phyloP scores from a whole-genome alignment of 768 basidiomycete species.

The Clathrus columnatus region DNA sequence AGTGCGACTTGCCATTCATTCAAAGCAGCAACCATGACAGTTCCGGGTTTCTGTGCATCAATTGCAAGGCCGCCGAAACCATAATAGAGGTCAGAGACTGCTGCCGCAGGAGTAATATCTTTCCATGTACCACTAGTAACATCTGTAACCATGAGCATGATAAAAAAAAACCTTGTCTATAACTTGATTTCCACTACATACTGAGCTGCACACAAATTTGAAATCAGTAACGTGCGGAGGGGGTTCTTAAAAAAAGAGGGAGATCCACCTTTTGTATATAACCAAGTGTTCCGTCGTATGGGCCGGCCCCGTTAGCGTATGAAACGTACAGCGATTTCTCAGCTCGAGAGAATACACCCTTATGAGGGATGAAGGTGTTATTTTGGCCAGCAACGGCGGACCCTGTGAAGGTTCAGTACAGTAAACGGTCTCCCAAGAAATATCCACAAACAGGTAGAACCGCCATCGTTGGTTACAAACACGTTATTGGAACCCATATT shows the following conservation, averaged over 20 bases:
- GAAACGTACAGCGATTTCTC: conserved; percentile 53
- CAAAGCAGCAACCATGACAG: conserved; percentile 59
- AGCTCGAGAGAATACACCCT: conserved; percentile 51
- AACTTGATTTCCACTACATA: not conserved
- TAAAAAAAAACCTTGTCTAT: not conserved
- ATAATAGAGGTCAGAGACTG: not conserved
- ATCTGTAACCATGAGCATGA: conserved; percentile 32
- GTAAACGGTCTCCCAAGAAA: not conserved
- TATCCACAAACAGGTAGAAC: conserved; percentile 41
- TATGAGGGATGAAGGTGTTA: conserved; percentile 52
- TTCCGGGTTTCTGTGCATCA: conserved; percentile 51
- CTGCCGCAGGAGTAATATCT: conserved; percentile 46
- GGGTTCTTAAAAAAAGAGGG: not conserved
- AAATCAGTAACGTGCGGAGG: not conserved
- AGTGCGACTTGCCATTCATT: conserved; percentile 39
- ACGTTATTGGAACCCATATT: conserved; percentile 46
- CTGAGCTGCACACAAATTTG: conserved; percentile 1
- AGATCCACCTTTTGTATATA: conserved; percentile 26
- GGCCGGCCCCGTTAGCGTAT: conserved; percentile 55
- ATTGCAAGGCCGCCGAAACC: conserved; percentile 38
- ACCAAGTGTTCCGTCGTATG: conserved; percentile 51
- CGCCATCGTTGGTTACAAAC: conserved; percentile 48
- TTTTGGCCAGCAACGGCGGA: conserved; percentile 48
- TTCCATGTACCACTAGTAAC: conserved; percentile 48
- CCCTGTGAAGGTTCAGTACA: conserved; percentile 29